Base-by-base conservation (phyloP, 1,139 yeast genomes). In the Entelexis sorbosivorans region DNA sequence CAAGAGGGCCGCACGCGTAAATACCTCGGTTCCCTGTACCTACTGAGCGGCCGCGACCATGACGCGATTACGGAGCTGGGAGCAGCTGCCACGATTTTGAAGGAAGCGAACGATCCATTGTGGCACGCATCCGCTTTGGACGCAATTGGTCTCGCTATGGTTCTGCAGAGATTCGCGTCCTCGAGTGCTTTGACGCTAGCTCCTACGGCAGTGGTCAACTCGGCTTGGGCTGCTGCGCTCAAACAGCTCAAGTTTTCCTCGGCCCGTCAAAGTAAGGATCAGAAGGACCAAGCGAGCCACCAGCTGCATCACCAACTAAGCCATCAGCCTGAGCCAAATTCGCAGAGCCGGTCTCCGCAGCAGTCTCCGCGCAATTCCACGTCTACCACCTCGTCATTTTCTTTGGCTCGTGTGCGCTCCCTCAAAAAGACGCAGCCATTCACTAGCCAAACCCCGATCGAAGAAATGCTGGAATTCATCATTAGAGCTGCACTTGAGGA, bases 91-190 rank as follows among this genome's bases (percentile, higher is more conserved):
- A 62, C 71, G 2, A 69, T 75, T 35, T 67, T 88, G 51, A 78
- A 78, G 55, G 73, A 77, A 33, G 72, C 81, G 1, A 81, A 80
- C 48, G 98, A 91, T 64, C 76, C 77, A 61, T 69, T 91, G 20
- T 91, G 98, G 98, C 72, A 86, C 28, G 97, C 82, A 0, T 82
- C 91, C 42, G 80, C 96, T 0, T 64, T 89, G 20, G 96, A 88
- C 60, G 88, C 93, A 0, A 69, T 88, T 11, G 83, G 83, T 0
- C 77, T 85, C 1, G 76, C 86, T 57, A 66, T 83, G 39, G 67
- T 83, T 9, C 66, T 88, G 49, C 69, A 86, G 43, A 73, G 81
- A 14, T 79, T 74, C 59, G 54, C 57, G 65, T 46, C 60, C 8
- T 26, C 47, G 17, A 44, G 33, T 16, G 28, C 47, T 3, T 6